A percentile compares a stretch with the other conserved stretches of the same genome.
Conservation (phyloP, 2,329 filamentous ascomycete species). For the Aspergillus niger region DNA sequence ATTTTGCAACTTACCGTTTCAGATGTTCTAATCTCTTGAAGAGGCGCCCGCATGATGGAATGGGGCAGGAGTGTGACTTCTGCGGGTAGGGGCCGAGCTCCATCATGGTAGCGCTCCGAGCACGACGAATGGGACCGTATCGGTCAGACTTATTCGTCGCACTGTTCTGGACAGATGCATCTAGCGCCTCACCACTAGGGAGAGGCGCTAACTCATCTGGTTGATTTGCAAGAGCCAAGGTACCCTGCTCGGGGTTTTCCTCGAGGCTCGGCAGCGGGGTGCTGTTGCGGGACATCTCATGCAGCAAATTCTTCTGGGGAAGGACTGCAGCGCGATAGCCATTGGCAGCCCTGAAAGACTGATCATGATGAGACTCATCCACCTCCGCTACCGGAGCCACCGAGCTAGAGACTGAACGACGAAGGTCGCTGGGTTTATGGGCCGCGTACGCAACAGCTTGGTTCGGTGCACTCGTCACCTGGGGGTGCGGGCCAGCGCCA, state of each 20-base stretch:
- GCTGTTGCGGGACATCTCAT: slow-evolving; percentile 78
- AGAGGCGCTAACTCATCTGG: slow-evolving; percentile 70
- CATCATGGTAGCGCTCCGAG: slow-evolving; percentile 93
- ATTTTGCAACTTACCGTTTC: slow-evolving; percentile 74
- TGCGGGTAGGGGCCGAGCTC: slow-evolving; percentile 95
- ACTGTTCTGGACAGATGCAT: slow-evolving; percentile 58
- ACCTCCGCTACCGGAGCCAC: slow-evolving; percentile 79
- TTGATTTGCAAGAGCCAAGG: slow-evolving; percentile 63
- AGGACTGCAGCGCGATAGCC: slow-evolving; percentile 69
- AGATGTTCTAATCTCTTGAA: slow-evolving; percentile 99
- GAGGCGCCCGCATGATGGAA: slow-evolving; percentile 91
- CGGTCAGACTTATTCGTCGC: slow-evolving; percentile 60
- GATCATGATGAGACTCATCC: slow-evolving; percentile 76
- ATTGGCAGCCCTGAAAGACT: slow-evolving; percentile 74
- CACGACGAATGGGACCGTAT: slow-evolving; percentile 73
- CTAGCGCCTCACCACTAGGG: slow-evolving; percentile 62
- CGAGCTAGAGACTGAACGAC: slow-evolving; percentile 85
- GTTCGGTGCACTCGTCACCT: slow-evolving; percentile 39
- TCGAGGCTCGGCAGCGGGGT: slow-evolving; percentile 87
- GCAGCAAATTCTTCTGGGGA: slow-evolving; percentile 77
- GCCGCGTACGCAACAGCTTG: slow-evolving; percentile 56
- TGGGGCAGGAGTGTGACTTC: slow-evolving; percentile 99
- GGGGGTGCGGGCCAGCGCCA: slow-evolving; percentile 56
- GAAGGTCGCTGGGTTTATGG: slow-evolving; percentile 85
- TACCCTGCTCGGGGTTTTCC: slow-evolving; percentile 74